These are phyloP conservation scores for Reticulascus tulasneorum DNA, from an alignment of 2,329 filamentous ascomycete species.

Conservation along the genomic window DNA sequence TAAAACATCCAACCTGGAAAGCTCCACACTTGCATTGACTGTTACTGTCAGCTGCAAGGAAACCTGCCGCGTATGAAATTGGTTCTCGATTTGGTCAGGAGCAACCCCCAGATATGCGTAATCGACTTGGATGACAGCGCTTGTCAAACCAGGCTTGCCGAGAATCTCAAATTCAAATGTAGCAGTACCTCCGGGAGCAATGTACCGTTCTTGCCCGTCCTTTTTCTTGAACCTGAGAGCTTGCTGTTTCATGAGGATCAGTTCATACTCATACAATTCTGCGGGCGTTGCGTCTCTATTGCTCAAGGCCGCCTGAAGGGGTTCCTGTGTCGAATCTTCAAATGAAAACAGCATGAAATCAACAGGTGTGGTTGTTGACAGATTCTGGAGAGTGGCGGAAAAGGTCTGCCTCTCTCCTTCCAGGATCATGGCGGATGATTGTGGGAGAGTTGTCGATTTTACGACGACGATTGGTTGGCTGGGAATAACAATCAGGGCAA, in stretches of 20 bases:
- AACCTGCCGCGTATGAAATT: conserved; percentile 81
- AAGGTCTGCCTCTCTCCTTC: conserved; percentile 83
- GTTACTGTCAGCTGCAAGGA: conserved; percentile 79
- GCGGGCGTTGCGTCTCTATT: conserved; percentile 74
- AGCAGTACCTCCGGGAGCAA: conserved; percentile 62
- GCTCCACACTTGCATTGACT: conserved; percentile 85
- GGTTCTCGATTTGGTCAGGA: conserved; percentile 62
- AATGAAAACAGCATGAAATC: conserved; percentile 87
- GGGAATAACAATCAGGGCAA: conserved; percentile 72
- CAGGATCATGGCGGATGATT: conserved; percentile 85
- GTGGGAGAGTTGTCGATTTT: conserved; percentile 71
- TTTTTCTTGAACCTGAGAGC: conserved; percentile 51
- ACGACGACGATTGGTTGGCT: conserved; percentile 74
- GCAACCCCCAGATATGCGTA: conserved; percentile 77
- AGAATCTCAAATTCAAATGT: conserved; percentile 81
- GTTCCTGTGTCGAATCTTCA: conserved; percentile 78
- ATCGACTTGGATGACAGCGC: conserved; percentile 76
- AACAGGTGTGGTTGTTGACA: conserved; percentile 65
- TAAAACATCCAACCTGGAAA: conserved; percentile 74
- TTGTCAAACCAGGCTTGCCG: conserved; percentile 79
- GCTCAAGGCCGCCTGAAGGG: conserved; percentile 69
- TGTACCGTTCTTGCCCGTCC: conserved; percentile 52
- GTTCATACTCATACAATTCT: conserved; percentile 82
- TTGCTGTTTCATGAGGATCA: conserved; percentile 71
- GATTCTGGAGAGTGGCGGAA: conserved; percentile 75